Base-by-base conservation (phyloP, 495 filamentous ascomycete species). In the Hypoxylon trugodes region DNA sequence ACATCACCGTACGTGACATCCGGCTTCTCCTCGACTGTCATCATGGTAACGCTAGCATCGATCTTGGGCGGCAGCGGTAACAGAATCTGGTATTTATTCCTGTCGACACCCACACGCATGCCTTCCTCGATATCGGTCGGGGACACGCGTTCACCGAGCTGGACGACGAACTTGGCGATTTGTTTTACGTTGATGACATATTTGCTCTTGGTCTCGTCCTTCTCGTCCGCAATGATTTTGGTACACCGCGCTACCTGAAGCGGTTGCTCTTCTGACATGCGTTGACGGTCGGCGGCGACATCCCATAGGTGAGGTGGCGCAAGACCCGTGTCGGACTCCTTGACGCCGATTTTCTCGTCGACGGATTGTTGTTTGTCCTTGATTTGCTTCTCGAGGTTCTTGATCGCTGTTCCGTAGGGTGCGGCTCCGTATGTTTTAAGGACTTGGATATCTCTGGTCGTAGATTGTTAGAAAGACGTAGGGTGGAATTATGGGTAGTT, bases 141-240 rank as follows among this genome's bases (percentile, higher is more conserved):
- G 75, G 89, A 93, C 59, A 98, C 94, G 43, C 96, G 89, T 74
- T 98, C 95, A 64, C 95, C 95, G 47, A 98, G 86, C 77, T 98
- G 96, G 71, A 98, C 95, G 40, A 98, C 95, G 69, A 98, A 98
- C 79, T 98, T 98, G 73, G 95, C 95, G 61, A 98, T 98, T 75
- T 98, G 95, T 80, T 98, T 98, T 66, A 98, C 95, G 77, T 98
- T 98, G 85, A 98, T 98, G 71, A 98, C 93, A 82, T 98, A 98
- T 88, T 98, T 98, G 86, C 90, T 95, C 86, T 98, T 98, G 67
- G 96, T 92, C 25, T 89, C 79, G 79, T 98, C 93, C 79, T 96
- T 95, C 74, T 96, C 95, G 76, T 96, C 93, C 55, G 90, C 87
- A 60, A 98, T 98, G 75, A 98, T 98, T 84, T 98, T 98, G 46